These are phyloP conservation scores for Suillus luteus DNA, from an alignment of 768 basidiomycete genomes.

Conservation along the genomic window DNA sequence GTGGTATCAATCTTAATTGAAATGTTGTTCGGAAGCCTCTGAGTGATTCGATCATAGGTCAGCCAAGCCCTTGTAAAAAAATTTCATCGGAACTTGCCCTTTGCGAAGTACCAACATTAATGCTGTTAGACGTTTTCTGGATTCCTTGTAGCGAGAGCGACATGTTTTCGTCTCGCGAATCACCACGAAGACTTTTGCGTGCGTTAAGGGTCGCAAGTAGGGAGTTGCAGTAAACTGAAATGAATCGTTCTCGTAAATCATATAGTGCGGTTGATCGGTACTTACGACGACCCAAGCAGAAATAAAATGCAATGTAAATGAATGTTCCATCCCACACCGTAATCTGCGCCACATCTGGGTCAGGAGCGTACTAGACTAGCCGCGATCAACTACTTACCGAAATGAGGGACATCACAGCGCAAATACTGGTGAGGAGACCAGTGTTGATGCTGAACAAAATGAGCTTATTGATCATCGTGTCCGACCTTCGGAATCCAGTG, in stretches of 20 bases:
- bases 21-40: conserved; percentile 46
- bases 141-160: conserved; percentile 29
- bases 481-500: conserved; percentile 57
- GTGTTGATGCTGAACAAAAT: conserved; percentile 57
- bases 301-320: conserved; percentile 62
- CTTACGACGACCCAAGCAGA: conserved; percentile 59
- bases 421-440: conserved; percentile 42
- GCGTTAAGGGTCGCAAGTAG: conserved; percentile 64
- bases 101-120: conserved; percentile 9
- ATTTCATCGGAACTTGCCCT: conserved; percentile 12
- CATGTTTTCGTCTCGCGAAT: conserved; percentile 13
- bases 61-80: background rate
- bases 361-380: background rate
- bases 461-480: conserved; percentile 52
- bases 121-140: conserved; percentile 24
- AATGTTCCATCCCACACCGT: conserved; percentile 47
- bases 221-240: conserved; percentile 58
- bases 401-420: conserved; percentile 56
- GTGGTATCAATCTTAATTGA: conserved; percentile 69
- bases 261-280: background rate
- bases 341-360: conserved; percentile 38
- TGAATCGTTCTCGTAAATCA: background rate
- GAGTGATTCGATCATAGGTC: background rate
- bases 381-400: conserved; percentile 35
- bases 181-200: conserved; percentile 45